These are phyloP conservation scores for Macrolepiota albuminosa DNA, from an alignment of 768 basidiomycete species.

Conservation along the genomic window DNA sequence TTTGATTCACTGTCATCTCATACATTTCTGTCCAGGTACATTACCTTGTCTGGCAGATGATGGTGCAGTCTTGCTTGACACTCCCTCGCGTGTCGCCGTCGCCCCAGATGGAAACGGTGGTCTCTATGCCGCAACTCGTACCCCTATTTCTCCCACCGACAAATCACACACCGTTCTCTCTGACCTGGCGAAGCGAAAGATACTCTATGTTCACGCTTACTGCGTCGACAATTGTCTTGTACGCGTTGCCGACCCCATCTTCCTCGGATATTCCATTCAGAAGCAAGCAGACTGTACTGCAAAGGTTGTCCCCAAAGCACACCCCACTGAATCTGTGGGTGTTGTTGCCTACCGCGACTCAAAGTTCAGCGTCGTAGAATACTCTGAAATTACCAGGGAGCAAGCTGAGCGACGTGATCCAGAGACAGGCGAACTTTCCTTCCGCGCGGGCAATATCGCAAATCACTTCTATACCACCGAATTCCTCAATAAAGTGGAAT, in stretches of 20 bases:
- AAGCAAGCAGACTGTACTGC: slow-evolving; percentile 90
- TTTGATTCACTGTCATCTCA: slow-evolving; percentile 6
- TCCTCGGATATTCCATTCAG: slow-evolving; percentile 90
- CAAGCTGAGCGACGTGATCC: slow-evolving; percentile 76
- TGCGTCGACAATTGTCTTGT: slow-evolving; percentile 99
- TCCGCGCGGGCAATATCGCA: slow-evolving; percentile 95
- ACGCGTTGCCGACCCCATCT: slow-evolving; percentile 93
- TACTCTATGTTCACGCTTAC: slow-evolving; percentile 91
- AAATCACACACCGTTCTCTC: slow-evolving; percentile 72
- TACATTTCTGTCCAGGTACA: slow-evolving; percentile 54
- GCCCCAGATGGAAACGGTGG: slow-evolving; percentile 99
- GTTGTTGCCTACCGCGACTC: slow-evolving; percentile 84
- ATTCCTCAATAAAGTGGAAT: slow-evolving; percentile 74
- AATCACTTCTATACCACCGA: slow-evolving; percentile 96
- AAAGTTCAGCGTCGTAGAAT: slow-evolving; percentile 92
- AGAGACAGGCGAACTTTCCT: slow-evolving; percentile 71
- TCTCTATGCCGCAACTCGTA: slow-evolving; percentile 88
- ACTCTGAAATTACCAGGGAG: slow-evolving; percentile 89
- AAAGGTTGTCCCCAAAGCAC: slow-evolving; percentile 91
- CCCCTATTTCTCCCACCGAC: slow-evolving; percentile 58
- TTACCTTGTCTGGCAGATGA: slow-evolving; percentile 93
- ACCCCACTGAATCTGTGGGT: slow-evolving; percentile 88
- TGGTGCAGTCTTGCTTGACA: slow-evolving; percentile 88
- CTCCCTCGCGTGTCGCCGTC: slow-evolving; percentile 75
- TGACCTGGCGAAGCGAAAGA: slow-evolving; percentile 69